Conservation (phyloP, 305 asterid species). For the Fraxinus sp. region DNA sequence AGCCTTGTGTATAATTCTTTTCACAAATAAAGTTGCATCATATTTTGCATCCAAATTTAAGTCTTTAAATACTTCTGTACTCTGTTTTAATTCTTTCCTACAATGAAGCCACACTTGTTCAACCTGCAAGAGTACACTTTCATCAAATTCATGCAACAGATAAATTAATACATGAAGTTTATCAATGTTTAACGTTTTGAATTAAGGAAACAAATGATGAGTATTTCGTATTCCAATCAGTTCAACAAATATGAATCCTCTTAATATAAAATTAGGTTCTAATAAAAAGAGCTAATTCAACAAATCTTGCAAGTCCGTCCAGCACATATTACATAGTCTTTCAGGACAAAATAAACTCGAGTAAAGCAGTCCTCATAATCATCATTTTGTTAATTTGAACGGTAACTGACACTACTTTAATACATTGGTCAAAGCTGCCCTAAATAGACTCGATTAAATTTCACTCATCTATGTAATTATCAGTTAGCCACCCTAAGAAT, state of each 20-base stretch:
- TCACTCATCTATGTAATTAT: not conserved
- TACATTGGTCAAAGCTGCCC: too few species aligned
- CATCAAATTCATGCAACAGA: not conserved
- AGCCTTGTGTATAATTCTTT: constrained; percentile 36
- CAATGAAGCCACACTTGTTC: constrained; percentile 46
- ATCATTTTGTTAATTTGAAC: not conserved
- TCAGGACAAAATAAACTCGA: not conserved
- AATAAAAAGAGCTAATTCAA: not conserved
- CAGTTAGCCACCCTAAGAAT: not conserved
- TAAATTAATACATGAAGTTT: not conserved
- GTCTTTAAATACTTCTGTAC: constrained; percentile 28
- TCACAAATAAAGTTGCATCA: constrained; percentile 30
- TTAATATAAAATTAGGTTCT: not conserved
- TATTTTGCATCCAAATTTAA: constrained; percentile 30
- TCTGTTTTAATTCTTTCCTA: constrained; percentile 42
- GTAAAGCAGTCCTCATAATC: not conserved
- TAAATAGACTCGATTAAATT: not conserved
- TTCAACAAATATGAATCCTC: not conserved
- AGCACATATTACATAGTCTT: not conserved
- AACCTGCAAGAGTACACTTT: constrained; percentile 38
- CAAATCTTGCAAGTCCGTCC: not conserved
- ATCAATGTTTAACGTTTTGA: not conserved
- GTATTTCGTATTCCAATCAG: not conserved
- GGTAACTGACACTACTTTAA: too few species aligned
- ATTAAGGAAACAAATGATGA: not conserved